A percentile compares a stretch with the other conserved stretches of the same genome.
Evolutionary conservation across 805 yeast species (phyloP).

Genomic region (Cyberlindnera suaveolens): DNA sequence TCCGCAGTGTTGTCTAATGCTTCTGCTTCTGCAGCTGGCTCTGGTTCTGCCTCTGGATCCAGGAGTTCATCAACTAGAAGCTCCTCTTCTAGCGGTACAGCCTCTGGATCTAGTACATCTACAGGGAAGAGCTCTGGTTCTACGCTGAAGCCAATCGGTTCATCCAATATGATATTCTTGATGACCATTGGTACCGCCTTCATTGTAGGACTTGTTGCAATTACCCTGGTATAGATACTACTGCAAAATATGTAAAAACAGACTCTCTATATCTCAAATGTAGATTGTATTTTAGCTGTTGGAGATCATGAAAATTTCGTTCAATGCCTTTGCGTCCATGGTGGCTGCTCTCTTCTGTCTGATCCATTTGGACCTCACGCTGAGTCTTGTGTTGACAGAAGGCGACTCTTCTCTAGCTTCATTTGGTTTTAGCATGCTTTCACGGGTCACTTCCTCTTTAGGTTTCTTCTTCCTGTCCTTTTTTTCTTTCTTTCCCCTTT

Average conservation of each 20-base stretch:
- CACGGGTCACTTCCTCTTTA: constrained; percentile 30
- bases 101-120: constrained; percentile 22
- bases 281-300: constrained; percentile 22
- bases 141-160: constrained; percentile 10
- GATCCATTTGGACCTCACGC: constrained; percentile 83
- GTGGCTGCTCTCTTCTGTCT: constrained; percentile 89
- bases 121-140: constrained; percentile 17
- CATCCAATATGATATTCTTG: constrained; percentile 10
- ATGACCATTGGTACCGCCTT: constrained; percentile 30
- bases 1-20: constrained; percentile 31
- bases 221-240: constrained; percentile 21
- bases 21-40: constrained; percentile 18
- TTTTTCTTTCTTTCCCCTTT: constrained; percentile 25
- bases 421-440: constrained; percentile 36
- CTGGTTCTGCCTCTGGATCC: constrained; percentile 29
- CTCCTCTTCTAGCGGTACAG: constrained; percentile 8
- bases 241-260: not conserved
- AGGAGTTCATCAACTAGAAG: constrained; percentile 17
- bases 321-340: constrained; percentile 80
- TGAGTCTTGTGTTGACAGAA: constrained; percentile 46
- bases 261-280: not conserved
- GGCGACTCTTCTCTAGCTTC: constrained; percentile 26
- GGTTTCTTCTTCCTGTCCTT: constrained; percentile 25
- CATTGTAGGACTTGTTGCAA: constrained; percentile 38
- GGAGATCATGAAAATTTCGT: constrained; percentile 88